Evolutionary conservation across 164 flowering plant species (phyloP).

Genomic region (Magnolia changhungtana): DNA sequence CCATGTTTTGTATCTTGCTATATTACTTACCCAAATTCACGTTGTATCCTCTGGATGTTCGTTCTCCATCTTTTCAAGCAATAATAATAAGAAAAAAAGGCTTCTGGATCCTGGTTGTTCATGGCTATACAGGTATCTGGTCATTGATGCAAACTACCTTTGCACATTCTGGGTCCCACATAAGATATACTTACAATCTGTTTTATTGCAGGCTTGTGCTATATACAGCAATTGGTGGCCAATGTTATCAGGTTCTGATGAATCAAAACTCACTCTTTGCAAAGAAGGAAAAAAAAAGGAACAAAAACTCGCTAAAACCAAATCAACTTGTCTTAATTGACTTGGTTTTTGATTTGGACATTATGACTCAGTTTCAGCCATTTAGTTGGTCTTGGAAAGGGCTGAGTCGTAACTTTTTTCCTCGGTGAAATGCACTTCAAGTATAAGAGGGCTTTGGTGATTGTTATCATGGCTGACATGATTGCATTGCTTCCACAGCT

Average conservation of each 20-base stretch:
- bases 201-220: slow-evolving; percentile 78
- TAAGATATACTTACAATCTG: not conserved
- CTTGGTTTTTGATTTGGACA: not conserved
- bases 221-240: slow-evolving; percentile 98
- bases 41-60: not conserved
- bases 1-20: no score
- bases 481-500: slow-evolving; percentile 40
- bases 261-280: not conserved
- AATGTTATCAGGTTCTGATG: slow-evolving; percentile 66
- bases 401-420: not conserved
- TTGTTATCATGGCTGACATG: not conserved
- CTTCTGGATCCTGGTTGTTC: no score
- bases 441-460: not conserved
- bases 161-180: no score
- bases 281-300: not conserved
- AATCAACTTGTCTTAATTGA: not conserved
- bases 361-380: no score
- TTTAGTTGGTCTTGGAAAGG: not conserved
- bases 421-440: no score
- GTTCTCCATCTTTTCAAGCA: no score
- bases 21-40: no score
- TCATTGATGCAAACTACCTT: no score
- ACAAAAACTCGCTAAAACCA: not conserved
- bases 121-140: no score
- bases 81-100: no score